A percentile compares a stretch with the other conserved stretches of the same genome.
Conservation (phyloP, 352 stramenopile genomes). For the Pythium apleroticum region DNA sequence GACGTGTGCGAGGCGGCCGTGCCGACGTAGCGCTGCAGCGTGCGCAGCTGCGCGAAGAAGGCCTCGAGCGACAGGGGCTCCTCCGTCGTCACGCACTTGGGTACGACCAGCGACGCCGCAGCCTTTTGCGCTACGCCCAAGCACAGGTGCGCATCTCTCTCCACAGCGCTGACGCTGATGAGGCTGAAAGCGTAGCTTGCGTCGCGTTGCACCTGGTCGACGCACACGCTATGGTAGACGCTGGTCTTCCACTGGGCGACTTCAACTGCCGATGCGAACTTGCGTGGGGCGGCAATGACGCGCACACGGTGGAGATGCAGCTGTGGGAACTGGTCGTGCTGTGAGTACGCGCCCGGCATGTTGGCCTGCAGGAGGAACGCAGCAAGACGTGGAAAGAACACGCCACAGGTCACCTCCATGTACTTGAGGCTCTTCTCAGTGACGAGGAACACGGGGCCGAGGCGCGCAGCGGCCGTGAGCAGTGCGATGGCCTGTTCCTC, state of each 20-base stretch:
- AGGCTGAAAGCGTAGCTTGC: conserved; percentile 35
- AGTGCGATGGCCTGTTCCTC: conserved; percentile 56
- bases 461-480: conserved; percentile 32
- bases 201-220: conserved; percentile 23
- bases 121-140: conserved; percentile 31
- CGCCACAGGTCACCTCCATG: conserved; percentile 42
- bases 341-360: conserved; percentile 26
- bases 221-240: conserved; percentile 46
- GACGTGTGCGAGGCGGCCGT: conserved; percentile 32
- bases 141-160: conserved; percentile 34
- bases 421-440: conserved; percentile 47
- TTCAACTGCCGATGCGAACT: conserved; percentile 40
- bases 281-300: conserved; percentile 41
- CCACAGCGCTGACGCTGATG: conserved; percentile 39
- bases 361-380: conserved; percentile 39
- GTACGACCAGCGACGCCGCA: conserved; percentile 33
- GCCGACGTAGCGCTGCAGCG: conserved; percentile 46
- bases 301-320: conserved; percentile 30
- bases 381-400: conserved; percentile 54
- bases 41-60: conserved; percentile 65
- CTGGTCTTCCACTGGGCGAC: conserved; percentile 40
- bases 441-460: conserved; percentile 56
- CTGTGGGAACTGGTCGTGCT: conserved; percentile 13
- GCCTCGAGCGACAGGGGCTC: conserved; percentile 41
- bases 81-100: conserved; percentile 32